Evolutionary conservation across 2,329 filamentous ascomycete species (phyloP), one percentile per base, ranked within the genome.

Genomic region (Trichoderma harzianum): DNA sequence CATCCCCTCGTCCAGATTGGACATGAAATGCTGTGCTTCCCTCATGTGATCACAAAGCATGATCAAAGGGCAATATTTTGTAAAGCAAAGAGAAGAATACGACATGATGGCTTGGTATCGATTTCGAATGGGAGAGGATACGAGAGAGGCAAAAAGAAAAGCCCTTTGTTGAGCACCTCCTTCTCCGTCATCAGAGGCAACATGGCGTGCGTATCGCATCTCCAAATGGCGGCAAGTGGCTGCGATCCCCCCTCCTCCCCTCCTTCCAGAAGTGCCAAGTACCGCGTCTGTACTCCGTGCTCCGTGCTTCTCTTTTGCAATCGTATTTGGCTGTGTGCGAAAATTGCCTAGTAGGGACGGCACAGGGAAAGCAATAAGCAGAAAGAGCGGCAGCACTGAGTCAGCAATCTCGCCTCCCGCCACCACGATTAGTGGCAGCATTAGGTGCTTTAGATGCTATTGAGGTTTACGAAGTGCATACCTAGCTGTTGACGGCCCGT

Each of bases 401-500:
- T 66, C 64, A 57, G 55, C 55, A 61, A 61, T 55, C 18, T 69
- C 53, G 66, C 64, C 64, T 57, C 63, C 55, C 55, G 55, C 39
- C 66, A 58, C 36, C 66, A 69, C 34, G 24, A 61, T 51, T 26
- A 58, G 69, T 60, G 14, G 21, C 60, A 57, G 14, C 24, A 24
- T 18, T 18, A n/a, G 39, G 18, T 43, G 16, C 16, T 16, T 39
- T 18, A 12, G 47, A 12, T 26, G n/a, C 32, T 39, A n/a, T n/a
- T 18, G 24, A 30, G 3, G n/a, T 18, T 57, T 18, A n/a, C 39
- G 7, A n/a, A 14, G 18, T 7, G 28, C 16, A n/a, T n/a, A 58
- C 2, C 8, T n/a, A 6, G 18, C 32, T 55, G 10, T 55, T 55
- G 47, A 11, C 34, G 32, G 34, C 32, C 21, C 18, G 18, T 34